Percentiles rank a stretch among this genome's conserved stretches.
Evolutionary conservation across 352 stramenopile genomes (phyloP).

Genomic region (Pythium periplocum): DNA sequence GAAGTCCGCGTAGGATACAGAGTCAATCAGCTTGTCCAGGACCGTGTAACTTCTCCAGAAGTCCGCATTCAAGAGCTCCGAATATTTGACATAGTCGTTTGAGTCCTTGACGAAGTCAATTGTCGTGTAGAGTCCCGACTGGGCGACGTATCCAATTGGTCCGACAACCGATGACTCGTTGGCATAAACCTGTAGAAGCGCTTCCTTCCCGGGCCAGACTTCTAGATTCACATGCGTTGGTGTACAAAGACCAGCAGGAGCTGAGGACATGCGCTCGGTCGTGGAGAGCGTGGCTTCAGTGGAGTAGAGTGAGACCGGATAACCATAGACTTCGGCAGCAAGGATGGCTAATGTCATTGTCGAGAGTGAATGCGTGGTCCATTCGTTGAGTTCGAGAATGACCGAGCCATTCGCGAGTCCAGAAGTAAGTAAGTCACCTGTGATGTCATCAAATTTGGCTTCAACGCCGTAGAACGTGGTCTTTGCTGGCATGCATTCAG

Average conservation of each 20-base stretch:
- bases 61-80: conserved; percentile 16
- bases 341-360: conserved; percentile 28
- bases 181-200: conserved; percentile 12
- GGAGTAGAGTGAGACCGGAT: conserved; percentile 3
- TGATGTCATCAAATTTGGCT: conserved; percentile 10
- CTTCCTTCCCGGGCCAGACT: conserved; percentile 21
- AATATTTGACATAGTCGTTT: conserved; percentile 9
- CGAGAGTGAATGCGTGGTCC: conserved; percentile 21
- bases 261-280: conserved; percentile 30
- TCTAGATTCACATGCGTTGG: conserved; percentile 34
- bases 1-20: neutral
- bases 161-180: conserved; percentile 25
- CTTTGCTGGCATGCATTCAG: conserved; percentile 10
- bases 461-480: conserved; percentile 19
- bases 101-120: conserved; percentile 23
- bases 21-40: conserved; percentile 25
- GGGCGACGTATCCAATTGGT: conserved; percentile 23
- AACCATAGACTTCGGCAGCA: conserved; percentile 15
- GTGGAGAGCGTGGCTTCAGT: neutral
- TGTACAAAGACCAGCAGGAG: conserved; percentile 16
- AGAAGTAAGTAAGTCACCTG: conserved; percentile 11
- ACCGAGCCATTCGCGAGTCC: conserved; percentile 20
- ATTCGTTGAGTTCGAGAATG: conserved; percentile 20
- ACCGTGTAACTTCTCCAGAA: conserved; percentile 39
- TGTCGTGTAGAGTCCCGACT: conserved; percentile 35